Base-by-base conservation (phyloP, 352 stramenopile species). In the Phytophthora vignae region DNA sequence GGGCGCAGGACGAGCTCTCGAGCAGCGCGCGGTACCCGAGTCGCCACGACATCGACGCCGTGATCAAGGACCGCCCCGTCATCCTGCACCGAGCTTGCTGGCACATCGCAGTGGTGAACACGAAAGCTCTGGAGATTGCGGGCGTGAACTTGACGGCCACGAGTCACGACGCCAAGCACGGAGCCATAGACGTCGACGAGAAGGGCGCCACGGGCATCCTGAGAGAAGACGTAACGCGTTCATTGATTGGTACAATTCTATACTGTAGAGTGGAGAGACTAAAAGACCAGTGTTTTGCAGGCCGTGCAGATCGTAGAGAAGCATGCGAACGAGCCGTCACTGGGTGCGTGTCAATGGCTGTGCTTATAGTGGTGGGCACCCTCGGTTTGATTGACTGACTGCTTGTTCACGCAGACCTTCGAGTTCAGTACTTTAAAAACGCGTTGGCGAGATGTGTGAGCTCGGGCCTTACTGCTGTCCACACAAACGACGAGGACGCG, bases 71-170 rank as follows among this genome's bases (percentile, higher is more conserved):
- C 53, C 86, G 86, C 0, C 90, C 90, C 0, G 85, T 97, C 36
- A 67, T 97, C 49, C 77, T 98, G 15, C 93, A 96, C 69, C 90
- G 92, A n/a, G 85, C 81, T 2, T 98, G 92, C 57, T 97, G 90
- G 90, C 92, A 98, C 64, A 96, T 97, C 66, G 85, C 85, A 31
- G 89, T 91, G 1, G 90, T 88, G 40, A 98, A 96, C 64, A 94
- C 89, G 12, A 92, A 89, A 61, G 92, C 92, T 29, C 74, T 97
- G 7, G 86, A 95, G 53, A 74, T 92, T 40, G 83, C 83, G 6
- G 83, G 80, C 14, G 67, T 95, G 17, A 71, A 92, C 36, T 50
- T 85, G 46, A 40, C 64, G 19, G 64, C 76, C 15, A 81, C 54
- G 52, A 64, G 66, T 22, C 71, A 85, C 29, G 61, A 69, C 0